Base-by-base conservation (phyloP, 129 eudicot genomes). In the Saposhnikovia divaricata region DNA sequence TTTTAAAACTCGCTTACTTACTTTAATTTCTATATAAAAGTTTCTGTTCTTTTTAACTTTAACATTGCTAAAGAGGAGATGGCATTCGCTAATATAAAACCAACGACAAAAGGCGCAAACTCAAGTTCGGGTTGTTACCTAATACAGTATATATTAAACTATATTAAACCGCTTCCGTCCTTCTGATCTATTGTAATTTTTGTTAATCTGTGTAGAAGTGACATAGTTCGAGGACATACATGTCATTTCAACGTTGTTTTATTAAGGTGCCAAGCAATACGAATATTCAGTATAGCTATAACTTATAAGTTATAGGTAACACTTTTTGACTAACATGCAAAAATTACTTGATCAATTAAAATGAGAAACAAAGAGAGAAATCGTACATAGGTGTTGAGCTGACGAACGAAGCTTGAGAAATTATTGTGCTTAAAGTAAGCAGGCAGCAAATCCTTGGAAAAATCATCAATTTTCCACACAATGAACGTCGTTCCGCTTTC, bases 401-500 rank as follows among this genome's bases (percentile, higher is more conserved):
- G 97, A 51, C 97, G 96, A 70, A 92, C 97, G 70, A 92, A 92
- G 91, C 97, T 92, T 16, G 98, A 93, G 84, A 93, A 93, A 75
- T 93, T 93, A 76, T 90, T 93, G 85, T 93, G 98, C 81, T 93
- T 93, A 86, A 93, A 93, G 25, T 89, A 90, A 76, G 87, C 86
- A 9, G 98, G 98, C 19, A 93, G 80, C 93, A 93, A 87, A 85
- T 89, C 93, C 89, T 84, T 87, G 0, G 97, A 93, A 28, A 93
- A 93, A 76, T 93, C 98, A 18, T 96, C 98, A 0, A 88, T 93
- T 80, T 93, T 93, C 98, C 98, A 93, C 31, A 93, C 98, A 2
- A 93, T 83, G 44, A 93, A 93, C 46, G 92, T 75, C 8, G 89
- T 82, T 4, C 98, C 98, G 23, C 46, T 80, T 6, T 88, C 98